Percentiles rank a stretch among this genome's conserved stretches.
phyloP scores from a whole-genome alignment of 192 early-diverging fungal genomes.

The Umbelopsis vinacea region DNA sequence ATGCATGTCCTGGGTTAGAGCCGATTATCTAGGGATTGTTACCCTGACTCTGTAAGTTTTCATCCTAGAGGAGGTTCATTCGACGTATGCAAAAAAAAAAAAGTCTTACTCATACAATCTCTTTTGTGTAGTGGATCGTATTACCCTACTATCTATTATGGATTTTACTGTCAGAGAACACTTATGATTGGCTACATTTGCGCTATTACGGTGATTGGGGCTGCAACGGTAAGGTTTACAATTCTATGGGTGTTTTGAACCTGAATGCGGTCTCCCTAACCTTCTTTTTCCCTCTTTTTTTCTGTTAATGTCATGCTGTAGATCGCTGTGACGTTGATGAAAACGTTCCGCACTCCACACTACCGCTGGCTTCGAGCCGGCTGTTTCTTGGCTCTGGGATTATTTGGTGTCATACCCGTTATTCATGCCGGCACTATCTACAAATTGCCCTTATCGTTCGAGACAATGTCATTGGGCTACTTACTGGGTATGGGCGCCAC shows the following conservation, averaged over 20 bases:
- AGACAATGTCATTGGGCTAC: constrained; percentile 63
- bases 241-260: constrained; percentile 1
- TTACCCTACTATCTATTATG: constrained; percentile 35
- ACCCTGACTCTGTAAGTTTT: constrained; percentile 10
- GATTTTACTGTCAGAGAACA: constrained; percentile 42
- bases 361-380: constrained; percentile 80
- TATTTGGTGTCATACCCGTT: constrained; percentile 74
- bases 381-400: constrained; percentile 81
- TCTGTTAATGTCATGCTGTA: constrained; percentile 35
- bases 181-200: constrained; percentile 33
- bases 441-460: constrained; percentile 42
- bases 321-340: constrained; percentile 57
- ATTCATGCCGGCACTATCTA: constrained; percentile 67
- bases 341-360: constrained; percentile 71
- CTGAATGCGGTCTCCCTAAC: neutral
- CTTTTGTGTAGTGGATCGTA: constrained; percentile 33
- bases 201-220: constrained; percentile 57
- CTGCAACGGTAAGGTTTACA: constrained; percentile 50
- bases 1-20: constrained; percentile 16
- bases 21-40: constrained; percentile 16
- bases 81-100: no score
- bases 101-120: no score
- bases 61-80: neutral
- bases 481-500: constrained; percentile 70
- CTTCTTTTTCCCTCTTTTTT: neutral